Conservation (phyloP, 176 grass and related monocot genomes). For the Musa acuminata region DNA sequence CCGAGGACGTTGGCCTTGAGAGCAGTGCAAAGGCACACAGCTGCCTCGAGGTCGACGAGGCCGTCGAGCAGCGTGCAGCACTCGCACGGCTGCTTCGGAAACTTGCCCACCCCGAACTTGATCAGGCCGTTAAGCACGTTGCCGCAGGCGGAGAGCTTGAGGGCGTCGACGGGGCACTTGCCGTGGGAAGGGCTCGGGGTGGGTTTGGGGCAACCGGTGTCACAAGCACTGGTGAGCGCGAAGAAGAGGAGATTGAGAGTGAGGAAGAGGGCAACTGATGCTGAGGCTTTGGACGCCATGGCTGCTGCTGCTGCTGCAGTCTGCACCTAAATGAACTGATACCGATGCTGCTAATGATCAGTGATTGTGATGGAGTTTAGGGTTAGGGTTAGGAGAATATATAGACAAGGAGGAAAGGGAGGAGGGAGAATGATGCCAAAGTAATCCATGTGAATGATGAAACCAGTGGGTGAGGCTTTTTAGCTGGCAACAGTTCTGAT, state of each 20-base stretch:
- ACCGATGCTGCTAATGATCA: background rate
- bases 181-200: conserved; percentile 16
- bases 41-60: conserved; percentile 56
- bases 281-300: conserved; percentile 48
- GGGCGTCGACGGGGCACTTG: conserved; percentile 55
- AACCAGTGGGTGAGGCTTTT: background rate
- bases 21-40: conserved; percentile 62
- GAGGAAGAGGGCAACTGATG: conserved; percentile 38
- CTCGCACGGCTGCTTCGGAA: conserved; percentile 22
- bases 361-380: background rate
- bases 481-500: background rate
- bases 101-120: conserved; percentile 52
- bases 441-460: background rate
- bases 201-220: conserved; percentile 13
- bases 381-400: background rate
- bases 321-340: background rate
- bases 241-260: conserved; percentile 60
- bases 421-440: background rate
- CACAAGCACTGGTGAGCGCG: conserved; percentile 38
- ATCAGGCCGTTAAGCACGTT: conserved; percentile 56
- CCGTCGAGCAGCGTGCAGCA: conserved; percentile 79
- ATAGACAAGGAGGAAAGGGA: background rate
- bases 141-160: conserved; percentile 69
- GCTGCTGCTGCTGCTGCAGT: background rate
- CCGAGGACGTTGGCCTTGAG: conserved; percentile 73